These are phyloP conservation scores for Beta vulgaris DNA, from an alignment of 148 eudicot species.

Conservation along the genomic window DNA sequence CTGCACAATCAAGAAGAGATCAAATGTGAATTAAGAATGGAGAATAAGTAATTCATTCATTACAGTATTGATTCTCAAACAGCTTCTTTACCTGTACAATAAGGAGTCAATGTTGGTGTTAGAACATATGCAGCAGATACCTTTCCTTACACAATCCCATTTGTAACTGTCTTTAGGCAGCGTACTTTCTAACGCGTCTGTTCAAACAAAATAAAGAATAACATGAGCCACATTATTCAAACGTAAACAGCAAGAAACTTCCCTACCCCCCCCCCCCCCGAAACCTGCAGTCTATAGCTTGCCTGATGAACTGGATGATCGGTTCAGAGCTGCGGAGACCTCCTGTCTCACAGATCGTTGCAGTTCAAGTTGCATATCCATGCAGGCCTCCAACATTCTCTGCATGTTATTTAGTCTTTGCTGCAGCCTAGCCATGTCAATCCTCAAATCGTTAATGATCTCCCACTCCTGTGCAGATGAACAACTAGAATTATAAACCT, in stretches of 20 bases:
- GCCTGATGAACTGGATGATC: conserved; percentile 49
- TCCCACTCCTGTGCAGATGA: conserved; percentile 66
- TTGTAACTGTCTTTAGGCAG: conserved; percentile 42
- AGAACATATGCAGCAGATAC: conserved; percentile 75
- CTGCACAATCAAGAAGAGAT: conserved; percentile 30
- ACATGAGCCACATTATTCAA: too few species aligned
- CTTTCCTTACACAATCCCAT: conserved; percentile 74
- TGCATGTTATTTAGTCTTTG: conserved; percentile 89
- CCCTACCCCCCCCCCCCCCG: too few species aligned
- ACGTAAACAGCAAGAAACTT: too few species aligned
- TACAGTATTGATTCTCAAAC: not conserved
- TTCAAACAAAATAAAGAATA: too few species aligned
- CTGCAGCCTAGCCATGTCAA: conserved; percentile 79
- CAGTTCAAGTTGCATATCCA: conserved; percentile 91
- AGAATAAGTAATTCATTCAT: not conserved
- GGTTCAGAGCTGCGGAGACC: conserved; percentile 75
- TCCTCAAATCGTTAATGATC: conserved; percentile 70
- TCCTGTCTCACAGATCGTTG: conserved; percentile 74
- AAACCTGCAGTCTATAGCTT: not conserved
- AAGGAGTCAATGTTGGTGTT: conserved; percentile 63
- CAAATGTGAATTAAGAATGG: not conserved
- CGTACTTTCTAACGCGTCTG: conserved; percentile 33
- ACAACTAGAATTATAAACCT: not conserved
- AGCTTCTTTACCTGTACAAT: conserved; percentile 60
- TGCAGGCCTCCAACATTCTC: conserved; percentile 85